These are phyloP conservation scores for Lentinula detonsa DNA, from an alignment of 768 basidiomycete genomes.

Conservation along the genomic window DNA sequence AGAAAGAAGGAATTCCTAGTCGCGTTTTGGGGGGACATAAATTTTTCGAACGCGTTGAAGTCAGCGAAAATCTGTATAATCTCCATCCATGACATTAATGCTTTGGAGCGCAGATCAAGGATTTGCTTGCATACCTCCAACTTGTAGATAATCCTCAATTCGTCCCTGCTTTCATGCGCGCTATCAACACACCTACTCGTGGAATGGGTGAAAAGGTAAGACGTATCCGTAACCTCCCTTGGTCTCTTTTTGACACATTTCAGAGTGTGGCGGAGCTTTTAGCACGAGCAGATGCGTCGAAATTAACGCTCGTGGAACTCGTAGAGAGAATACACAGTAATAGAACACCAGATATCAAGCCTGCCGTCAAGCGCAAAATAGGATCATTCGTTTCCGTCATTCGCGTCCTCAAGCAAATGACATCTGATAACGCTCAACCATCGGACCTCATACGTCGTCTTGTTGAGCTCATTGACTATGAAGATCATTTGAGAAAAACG, in stretches of 20 bases:
- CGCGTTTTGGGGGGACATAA: conserved; percentile 74
- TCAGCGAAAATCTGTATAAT: conserved; percentile 16
- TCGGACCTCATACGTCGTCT: conserved; percentile 56
- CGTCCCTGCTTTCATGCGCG: conserved; percentile 63
- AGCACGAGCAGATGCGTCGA: conserved; percentile 41
- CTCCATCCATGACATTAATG: not conserved
- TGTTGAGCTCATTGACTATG: conserved; percentile 54
- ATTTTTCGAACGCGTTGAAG: conserved; percentile 84
- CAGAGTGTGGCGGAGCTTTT: conserved; percentile 61
- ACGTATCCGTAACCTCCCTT: not conserved
- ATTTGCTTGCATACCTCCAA: conserved; percentile 77
- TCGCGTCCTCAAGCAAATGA: conserved; percentile 42
- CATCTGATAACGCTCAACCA: conserved; percentile 53
- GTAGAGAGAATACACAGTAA: conserved; percentile 62
- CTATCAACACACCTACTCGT: conserved; percentile 66
- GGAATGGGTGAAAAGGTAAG: conserved; percentile 74
- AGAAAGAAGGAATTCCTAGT: conserved; percentile 73
- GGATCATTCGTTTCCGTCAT: conserved; percentile 54
- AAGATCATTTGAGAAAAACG: conserved; percentile 61
- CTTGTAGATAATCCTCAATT: conserved; percentile 69
- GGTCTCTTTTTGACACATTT: not conserved
- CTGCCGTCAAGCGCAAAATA: conserved; percentile 59
- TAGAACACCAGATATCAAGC: conserved; percentile 57
- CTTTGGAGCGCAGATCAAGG: conserved; percentile 53
- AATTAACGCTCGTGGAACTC: conserved; percentile 49